A percentile compares a stretch with the other conserved stretches of the same genome.
These are phyloP conservation scores for Neopestalotiopsis rosae DNA, from an alignment of 2,329 filamentous ascomycete genomes.

Conservation along the genomic window DNA sequence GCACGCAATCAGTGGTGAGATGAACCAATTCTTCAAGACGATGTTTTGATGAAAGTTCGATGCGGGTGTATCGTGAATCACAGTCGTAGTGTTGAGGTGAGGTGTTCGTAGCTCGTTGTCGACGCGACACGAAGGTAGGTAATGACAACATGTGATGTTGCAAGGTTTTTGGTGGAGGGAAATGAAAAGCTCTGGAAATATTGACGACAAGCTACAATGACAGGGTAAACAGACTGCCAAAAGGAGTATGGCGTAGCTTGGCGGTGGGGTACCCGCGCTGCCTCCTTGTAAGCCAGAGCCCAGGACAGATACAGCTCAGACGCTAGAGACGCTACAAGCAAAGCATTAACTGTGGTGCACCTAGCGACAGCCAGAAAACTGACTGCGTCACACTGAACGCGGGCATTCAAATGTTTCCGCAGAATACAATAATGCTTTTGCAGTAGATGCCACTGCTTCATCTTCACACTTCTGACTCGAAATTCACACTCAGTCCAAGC, in stretches of 20 bases:
- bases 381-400: too few relatives aligned
- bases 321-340: background rate
- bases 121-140: background rate
- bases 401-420: too few relatives aligned
- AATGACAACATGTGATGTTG: slow-evolving; percentile 3
- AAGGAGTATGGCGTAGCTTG: slow-evolving; percentile 15
- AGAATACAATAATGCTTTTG: too few relatives aligned
- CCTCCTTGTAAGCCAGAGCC: background rate
- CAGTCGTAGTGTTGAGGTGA: background rate
- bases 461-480: too few relatives aligned
- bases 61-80: background rate
- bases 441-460: too few relatives aligned
- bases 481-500: too few relatives aligned
- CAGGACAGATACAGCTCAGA: background rate
- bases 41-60: background rate
- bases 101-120: background rate
- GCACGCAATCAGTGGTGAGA: slow-evolving; percentile 22
- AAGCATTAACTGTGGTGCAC: background rate
- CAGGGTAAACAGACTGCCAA: slow-evolving; percentile 23
- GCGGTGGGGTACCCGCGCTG: slow-evolving; percentile 7
- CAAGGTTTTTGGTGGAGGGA: slow-evolving; percentile 13
- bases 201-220: slow-evolving; percentile 14
- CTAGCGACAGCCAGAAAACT: too few relatives aligned
- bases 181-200: slow-evolving; percentile 2
- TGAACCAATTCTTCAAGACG: background rate